phyloP scores from a whole-genome alignment of 805 yeast genomes.

The Blastobotrys robertii region DNA sequence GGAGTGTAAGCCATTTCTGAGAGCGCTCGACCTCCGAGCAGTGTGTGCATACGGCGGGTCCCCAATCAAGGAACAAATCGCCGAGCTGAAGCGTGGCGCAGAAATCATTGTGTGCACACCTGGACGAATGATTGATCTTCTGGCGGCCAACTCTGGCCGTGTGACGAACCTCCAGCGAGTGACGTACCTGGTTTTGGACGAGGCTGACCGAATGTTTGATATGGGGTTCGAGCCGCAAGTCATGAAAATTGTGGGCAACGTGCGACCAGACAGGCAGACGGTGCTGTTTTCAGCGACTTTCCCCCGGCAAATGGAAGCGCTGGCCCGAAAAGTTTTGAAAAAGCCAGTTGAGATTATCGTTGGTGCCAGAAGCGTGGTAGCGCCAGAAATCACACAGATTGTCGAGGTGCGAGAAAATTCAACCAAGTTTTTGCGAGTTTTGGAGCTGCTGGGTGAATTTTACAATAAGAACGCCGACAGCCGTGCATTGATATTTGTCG shows the following conservation, averaged over 20 bases:
- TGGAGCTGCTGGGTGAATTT: slow-evolving; percentile 45
- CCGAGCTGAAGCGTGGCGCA: slow-evolving; percentile 64
- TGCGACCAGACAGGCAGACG: slow-evolving; percentile 81
- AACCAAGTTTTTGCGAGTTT: slow-evolving; percentile 46
- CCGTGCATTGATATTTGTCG: slow-evolving; percentile 67
- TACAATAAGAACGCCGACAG: slow-evolving; percentile 23
- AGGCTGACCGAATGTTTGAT: slow-evolving; percentile 95
- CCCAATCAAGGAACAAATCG: slow-evolving; percentile 70
- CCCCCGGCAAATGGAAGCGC: slow-evolving; percentile 64
- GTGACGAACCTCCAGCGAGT: slow-evolving; percentile 57
- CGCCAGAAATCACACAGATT: slow-evolving; percentile 65
- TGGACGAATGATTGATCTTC: slow-evolving; percentile 81
- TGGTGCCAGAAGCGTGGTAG: slow-evolving; percentile 73
- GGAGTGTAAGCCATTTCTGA: slow-evolving; percentile 52
- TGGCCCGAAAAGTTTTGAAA: slow-evolving; percentile 56
- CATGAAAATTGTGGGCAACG: slow-evolving; percentile 60
- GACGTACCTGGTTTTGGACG: slow-evolving; percentile 83
- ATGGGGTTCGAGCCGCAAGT: slow-evolving; percentile 97
- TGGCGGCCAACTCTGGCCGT: slow-evolving; percentile 75
- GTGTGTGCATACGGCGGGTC: slow-evolving; percentile 91
- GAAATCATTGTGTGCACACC: slow-evolving; percentile 90
- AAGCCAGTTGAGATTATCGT: slow-evolving; percentile 69
- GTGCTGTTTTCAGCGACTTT: slow-evolving; percentile 92
- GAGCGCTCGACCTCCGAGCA: slow-evolving; percentile 39
- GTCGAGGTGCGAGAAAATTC: slow-evolving; percentile 50